Percentiles rank a stretch among this genome's conserved stretches.
phyloP scores from a whole-genome alignment of 2,329 filamentous ascomycete genomes.

The Juglanconis juglandina region DNA sequence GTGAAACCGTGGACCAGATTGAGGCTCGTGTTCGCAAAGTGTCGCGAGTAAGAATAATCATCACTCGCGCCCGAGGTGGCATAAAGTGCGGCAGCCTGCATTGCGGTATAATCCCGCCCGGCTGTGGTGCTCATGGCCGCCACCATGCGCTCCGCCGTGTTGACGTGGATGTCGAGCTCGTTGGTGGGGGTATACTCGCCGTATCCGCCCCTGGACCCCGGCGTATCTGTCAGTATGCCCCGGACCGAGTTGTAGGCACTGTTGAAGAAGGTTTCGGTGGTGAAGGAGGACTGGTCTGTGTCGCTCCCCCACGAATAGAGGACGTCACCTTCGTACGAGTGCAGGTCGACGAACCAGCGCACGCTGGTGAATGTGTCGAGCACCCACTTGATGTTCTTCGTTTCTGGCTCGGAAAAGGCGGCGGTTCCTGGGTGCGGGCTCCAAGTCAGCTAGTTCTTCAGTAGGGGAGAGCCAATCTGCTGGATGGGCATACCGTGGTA shows the following conservation, averaged over 20 bases:
- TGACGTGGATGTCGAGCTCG: constrained; percentile 33
- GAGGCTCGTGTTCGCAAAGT: constrained; percentile 33
- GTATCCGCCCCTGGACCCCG: constrained; percentile 31
- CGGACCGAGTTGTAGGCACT: constrained; percentile 45
- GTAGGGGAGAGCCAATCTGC: no score
- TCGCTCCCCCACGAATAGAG: constrained; percentile 59
- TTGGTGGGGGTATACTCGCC: constrained; percentile 41
- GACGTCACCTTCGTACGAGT: constrained; percentile 50
- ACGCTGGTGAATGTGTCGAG: constrained; percentile 47
- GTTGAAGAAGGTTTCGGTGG: constrained; percentile 51
- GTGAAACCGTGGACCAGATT: constrained; percentile 41
- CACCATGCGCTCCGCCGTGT: constrained; percentile 32
- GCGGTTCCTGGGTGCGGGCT: constrained; percentile 23
- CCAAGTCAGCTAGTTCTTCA: no score
- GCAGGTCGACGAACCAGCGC: constrained; percentile 57
- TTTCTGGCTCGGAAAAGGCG: constrained; percentile 55
- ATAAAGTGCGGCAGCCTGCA: constrained; percentile 40
- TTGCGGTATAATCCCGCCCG: constrained; percentile 33
- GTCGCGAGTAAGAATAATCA: constrained; percentile 45
- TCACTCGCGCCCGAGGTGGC: constrained; percentile 43
- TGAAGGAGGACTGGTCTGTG: constrained; percentile 43
- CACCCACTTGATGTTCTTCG: constrained; percentile 50
- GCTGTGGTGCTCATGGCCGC: constrained; percentile 38
- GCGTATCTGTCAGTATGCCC: constrained; percentile 40
- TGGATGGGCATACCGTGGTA: constrained; percentile 40